Percentiles rank a stretch among this genome's conserved stretches.
Conservation (phyloP, 495 filamentous ascomycete species). For the Lentithecium fluviatile region DNA sequence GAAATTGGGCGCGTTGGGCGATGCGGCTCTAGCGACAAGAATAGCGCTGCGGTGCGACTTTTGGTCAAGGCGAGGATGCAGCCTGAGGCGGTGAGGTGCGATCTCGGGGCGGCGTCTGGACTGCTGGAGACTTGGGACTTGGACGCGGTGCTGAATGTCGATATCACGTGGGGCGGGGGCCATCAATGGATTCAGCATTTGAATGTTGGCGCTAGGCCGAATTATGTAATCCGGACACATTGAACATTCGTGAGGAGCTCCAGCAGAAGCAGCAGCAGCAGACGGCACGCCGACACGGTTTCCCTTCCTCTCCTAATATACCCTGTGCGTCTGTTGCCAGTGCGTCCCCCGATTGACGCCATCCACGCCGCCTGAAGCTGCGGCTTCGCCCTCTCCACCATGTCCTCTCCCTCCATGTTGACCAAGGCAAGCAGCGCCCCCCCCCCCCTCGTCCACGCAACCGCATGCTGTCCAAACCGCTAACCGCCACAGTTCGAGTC, state of each 20-base stretch:
- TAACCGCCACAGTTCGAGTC: conserved; percentile 79
- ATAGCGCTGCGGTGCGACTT: background rate
- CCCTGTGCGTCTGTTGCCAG: background rate
- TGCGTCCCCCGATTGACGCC: conserved; percentile 21
- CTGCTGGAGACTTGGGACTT: no score
- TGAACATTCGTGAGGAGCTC: conserved; percentile 21
- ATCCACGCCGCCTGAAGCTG: conserved; percentile 36
- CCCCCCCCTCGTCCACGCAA: conserved; percentile 34
- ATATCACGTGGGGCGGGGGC: background rate
- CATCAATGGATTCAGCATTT: no score
- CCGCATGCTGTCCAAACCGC: conserved; percentile 29
- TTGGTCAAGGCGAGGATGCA: background rate
- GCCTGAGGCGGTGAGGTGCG: no score
- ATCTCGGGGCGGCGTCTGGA: no score
- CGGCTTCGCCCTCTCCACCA: conserved; percentile 50
- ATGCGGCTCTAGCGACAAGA: background rate
- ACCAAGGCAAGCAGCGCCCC: conserved; percentile 65
- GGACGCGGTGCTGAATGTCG: no score
- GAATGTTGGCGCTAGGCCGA: background rate
- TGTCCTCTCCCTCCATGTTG: conserved; percentile 74
- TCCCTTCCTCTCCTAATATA: background rate
- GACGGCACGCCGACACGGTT: background rate
- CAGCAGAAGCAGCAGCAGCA: background rate
- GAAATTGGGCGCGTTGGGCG: no score
- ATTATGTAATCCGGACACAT: conserved; percentile 14